These are phyloP conservation scores for Iberis pinnata DNA, from an alignment of 345 rosid species.

Conservation along the genomic window DNA sequence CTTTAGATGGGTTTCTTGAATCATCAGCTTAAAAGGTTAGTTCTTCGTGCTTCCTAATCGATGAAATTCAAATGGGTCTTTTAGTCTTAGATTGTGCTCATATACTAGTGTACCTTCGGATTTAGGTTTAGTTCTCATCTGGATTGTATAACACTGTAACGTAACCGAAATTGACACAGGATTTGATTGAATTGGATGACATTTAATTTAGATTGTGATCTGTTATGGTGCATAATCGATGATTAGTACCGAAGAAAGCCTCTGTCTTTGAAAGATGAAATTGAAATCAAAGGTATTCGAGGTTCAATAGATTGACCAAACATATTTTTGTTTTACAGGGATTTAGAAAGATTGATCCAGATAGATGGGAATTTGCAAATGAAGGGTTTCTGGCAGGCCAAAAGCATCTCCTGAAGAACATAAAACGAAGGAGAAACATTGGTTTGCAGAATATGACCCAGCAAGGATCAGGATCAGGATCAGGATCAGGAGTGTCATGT, in stretches of 20 bases:
- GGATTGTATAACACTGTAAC: too few relatives aligned
- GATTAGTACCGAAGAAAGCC: too few relatives aligned
- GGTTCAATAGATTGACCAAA: too few relatives aligned
- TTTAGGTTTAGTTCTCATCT: too few relatives aligned
- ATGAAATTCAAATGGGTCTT: not conserved
- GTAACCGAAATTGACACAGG: too few relatives aligned
- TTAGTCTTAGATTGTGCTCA: not conserved
- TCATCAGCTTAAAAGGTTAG: too few relatives aligned
- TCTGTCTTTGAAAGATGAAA: too few relatives aligned
- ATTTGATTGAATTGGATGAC: too few relatives aligned
- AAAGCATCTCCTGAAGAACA: conserved; percentile 63
- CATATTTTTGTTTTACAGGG: conserved; percentile 47
- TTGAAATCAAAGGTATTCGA: too few relatives aligned
- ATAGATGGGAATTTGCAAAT: conserved; percentile 84
- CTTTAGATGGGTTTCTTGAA: conserved; percentile 30
- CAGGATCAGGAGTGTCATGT: conserved; percentile 46
- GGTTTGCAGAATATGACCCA: conserved; percentile 27
- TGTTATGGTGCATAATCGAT: too few relatives aligned
- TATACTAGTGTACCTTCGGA: not conserved
- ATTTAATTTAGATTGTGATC: too few relatives aligned
- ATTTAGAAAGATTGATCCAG: conserved; percentile 80
- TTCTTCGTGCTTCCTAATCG: conserved; percentile 11
- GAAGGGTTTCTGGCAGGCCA: conserved; percentile 91
- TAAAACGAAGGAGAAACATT: conserved; percentile 61
- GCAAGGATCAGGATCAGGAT: conserved; percentile 38